Conservation (phyloP, 2,329 filamentous ascomycete species). For the Biscogniauxia sp. region DNA sequence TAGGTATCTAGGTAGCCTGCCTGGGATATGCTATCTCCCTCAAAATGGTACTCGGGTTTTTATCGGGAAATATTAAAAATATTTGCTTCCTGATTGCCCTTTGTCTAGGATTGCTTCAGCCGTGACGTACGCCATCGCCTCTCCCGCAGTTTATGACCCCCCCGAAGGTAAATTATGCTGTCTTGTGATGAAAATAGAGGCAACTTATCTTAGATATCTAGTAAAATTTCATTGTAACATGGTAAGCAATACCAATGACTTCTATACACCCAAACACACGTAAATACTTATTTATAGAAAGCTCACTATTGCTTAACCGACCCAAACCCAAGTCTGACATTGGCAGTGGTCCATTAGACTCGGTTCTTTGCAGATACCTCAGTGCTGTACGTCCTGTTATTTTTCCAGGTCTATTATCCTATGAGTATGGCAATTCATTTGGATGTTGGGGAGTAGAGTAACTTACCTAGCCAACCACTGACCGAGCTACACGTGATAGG, state of each 20-base stretch:
- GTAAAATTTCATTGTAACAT: not conserved
- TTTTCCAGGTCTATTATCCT: not conserved
- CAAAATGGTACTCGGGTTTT: not conserved
- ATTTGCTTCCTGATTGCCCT: too few species aligned
- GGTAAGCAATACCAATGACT: not conserved
- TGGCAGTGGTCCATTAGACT: not conserved
- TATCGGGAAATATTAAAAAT: too few species aligned
- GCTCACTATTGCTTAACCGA: not conserved
- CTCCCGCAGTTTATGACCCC: too few species aligned
- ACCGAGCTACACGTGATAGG: not conserved
- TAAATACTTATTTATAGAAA: not conserved
- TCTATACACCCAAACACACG: not conserved
- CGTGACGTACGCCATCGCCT: too few species aligned
- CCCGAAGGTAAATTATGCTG: too few species aligned
- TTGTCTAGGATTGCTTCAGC: too few species aligned
- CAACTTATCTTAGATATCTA: too few species aligned
- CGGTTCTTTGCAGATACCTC: not conserved
- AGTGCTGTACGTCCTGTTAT: not conserved
- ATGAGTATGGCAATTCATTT: not conserved
- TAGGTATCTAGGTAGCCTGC: not conserved
- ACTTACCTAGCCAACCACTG: not conserved
- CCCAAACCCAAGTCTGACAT: not conserved
- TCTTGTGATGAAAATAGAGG: too few species aligned
- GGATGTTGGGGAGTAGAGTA: not conserved
- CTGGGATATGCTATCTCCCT: not conserved